Evolutionary conservation across 1,284 basidiomycete genomes (phyloP), one percentile per base, ranked within the genome.

Genomic region (Ceratobasidium theobromae): DNA sequence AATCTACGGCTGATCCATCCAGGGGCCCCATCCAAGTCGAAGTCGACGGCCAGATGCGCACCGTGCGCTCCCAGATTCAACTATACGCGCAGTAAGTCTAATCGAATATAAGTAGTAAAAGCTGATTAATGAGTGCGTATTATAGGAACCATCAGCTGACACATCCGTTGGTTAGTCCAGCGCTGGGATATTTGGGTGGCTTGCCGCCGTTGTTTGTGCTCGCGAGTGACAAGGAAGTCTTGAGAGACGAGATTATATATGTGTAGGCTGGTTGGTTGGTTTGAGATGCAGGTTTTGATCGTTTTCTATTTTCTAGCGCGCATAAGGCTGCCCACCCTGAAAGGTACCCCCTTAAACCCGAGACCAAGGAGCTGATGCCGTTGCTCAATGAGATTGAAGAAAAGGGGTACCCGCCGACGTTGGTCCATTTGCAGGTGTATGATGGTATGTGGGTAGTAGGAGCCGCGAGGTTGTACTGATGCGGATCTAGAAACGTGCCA

Each of bases 181-280:
- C 82, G 33, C 71, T 91, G 72, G 87, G 89, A 0, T 95, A 95
- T 73, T 81, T 98, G 6, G 96, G 96, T 8, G 95, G 95, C 0
- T 77, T 99, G 0, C 93, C 93, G 1, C 95, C 96, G 3, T 74
- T 98, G 57, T 79, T 93, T 53, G 79, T 98, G 70, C 86, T 96
- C 70, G 90, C 86, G 0, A 89, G 96, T 43, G 91, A 98, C 71
- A 89, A 88, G 72, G 96, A 99, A 76, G 94, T 98, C 0, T 77
- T 98, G 51, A 81, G 93, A 55, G 96, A 99, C 73, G 95, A 98
- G 76, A 88, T 94, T 53, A 85, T 98, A 38, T 98, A 93, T 73
- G 78, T 83, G 58, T 52, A 30, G 2, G 58, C 51, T 41, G 32
- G 2, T 11, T 32, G 27, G 5, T 23, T 14, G 45, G 23, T 41